Evolutionary conservation across 306 rosid genomes (phyloP).

Genomic region (Malus fusca): DNA sequence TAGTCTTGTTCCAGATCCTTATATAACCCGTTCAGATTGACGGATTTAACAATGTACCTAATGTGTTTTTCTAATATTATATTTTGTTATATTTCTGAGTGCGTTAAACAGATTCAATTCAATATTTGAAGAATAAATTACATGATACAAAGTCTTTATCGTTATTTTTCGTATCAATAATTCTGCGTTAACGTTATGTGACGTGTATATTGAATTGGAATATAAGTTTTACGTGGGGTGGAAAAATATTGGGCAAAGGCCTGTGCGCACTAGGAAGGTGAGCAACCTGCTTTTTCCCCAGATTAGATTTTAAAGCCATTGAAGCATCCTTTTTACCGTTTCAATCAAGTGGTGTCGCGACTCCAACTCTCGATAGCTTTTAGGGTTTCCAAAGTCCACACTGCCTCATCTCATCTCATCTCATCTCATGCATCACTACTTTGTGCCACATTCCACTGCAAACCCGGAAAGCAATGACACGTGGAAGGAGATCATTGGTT

Average conservation of each 20-base stretch:
- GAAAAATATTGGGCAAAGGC: neutral
- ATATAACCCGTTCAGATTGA: neutral
- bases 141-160: neutral
- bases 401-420: neutral
- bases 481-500: slow-evolving; percentile 8
- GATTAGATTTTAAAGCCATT: neutral
- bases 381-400: neutral
- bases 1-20: neutral
- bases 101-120: neutral
- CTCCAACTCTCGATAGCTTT: slow-evolving; percentile 16
- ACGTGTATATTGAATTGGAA: too few relatives aligned
- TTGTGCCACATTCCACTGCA: neutral
- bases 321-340: neutral
- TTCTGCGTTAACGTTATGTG: too few relatives aligned
- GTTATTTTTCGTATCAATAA: too few relatives aligned
- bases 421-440: neutral
- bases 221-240: too few relatives aligned
- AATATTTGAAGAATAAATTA: too few relatives aligned
- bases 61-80: too few relatives aligned
- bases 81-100: too few relatives aligned
- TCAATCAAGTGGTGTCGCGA: slow-evolving; percentile 12
- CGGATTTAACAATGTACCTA: neutral
- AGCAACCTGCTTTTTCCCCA: neutral
- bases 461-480: neutral
- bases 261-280: neutral